These are phyloP conservation scores for Pachysandra terminalis DNA, from an alignment of 164 flowering plant species.

Conservation along the genomic window DNA sequence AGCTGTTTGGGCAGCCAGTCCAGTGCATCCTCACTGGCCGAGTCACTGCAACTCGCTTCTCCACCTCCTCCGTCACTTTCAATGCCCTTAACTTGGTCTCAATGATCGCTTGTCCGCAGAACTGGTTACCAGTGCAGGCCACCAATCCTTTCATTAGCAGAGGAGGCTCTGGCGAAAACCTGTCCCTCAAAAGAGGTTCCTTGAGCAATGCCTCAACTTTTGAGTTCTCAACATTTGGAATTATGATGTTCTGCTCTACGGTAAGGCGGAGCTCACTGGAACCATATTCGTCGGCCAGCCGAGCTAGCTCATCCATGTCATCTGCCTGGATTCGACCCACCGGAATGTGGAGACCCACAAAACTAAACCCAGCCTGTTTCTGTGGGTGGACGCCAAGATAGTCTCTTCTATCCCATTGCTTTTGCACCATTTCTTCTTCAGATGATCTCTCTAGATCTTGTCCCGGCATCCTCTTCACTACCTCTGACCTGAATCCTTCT, in stretches of 20 bases:
- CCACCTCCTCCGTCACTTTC: conserved; percentile 82
- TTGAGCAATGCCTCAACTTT: conserved; percentile 53
- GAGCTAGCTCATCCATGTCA: conserved; percentile 91
- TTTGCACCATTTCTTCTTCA: conserved; percentile 56
- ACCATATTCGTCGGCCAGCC: conserved; percentile 76
- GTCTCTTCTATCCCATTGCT: conserved; percentile 85
- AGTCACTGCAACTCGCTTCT: conserved; percentile 51
- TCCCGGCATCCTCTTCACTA: conserved; percentile 77
- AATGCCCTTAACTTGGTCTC: conserved; percentile 91
- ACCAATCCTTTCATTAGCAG: conserved; percentile 79
- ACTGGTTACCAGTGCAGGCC: conserved; percentile 96
- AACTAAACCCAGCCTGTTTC: conserved; percentile 78
- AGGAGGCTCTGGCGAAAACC: conserved; percentile 71
- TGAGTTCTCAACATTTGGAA: conserved; percentile 75
- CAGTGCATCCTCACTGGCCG: conserved; percentile 91
- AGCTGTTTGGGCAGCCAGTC: conserved; percentile 94
- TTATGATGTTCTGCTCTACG: conserved; percentile 90
- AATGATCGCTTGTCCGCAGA: conserved; percentile 96
- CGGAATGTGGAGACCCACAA: conserved; percentile 81
- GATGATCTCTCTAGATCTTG: conserved; percentile 65
- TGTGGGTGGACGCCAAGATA: conserved; percentile 85
- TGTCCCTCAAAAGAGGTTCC: conserved; percentile 59
- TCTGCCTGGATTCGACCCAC: conserved; percentile 88
- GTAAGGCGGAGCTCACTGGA: conserved; percentile 91
- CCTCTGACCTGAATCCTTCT: conserved; percentile 85